These are phyloP conservation scores for Cordia subcordata DNA, from an alignment of 257 asterid species.

Conservation along the genomic window DNA sequence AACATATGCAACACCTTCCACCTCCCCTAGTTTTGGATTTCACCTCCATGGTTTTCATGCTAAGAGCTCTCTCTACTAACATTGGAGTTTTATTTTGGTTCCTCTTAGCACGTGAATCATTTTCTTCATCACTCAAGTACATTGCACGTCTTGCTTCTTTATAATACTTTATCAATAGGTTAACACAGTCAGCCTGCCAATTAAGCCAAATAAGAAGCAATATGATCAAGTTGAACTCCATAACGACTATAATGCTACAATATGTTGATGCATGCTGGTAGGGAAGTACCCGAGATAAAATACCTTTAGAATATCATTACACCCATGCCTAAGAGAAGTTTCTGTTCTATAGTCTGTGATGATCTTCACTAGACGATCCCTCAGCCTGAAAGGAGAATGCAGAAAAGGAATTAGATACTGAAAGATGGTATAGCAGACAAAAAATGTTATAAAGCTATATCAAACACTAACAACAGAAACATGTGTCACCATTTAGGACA, in stretches of 20 bases:
- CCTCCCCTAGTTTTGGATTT: constrained; percentile 83
- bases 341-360: constrained; percentile 95
- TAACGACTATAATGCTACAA: too few relatives aligned
- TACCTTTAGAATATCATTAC: constrained; percentile 95
- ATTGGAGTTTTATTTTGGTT: constrained; percentile 35
- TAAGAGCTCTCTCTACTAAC: constrained; percentile 37
- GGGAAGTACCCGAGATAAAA: background rate
- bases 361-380: constrained; percentile 93
- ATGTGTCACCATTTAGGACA: too few relatives aligned
- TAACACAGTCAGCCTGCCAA: constrained; percentile 87
- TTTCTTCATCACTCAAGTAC: constrained; percentile 71
- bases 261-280: background rate
- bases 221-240: too few relatives aligned
- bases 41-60: constrained; percentile 53
- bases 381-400: constrained; percentile 58
- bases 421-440: background rate
- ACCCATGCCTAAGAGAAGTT: constrained; percentile 92
- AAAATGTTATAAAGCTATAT: too few relatives aligned
- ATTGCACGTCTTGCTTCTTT: constrained; percentile 92
- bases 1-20: constrained; percentile 92
- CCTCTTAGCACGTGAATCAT: constrained; percentile 44
- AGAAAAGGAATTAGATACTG: constrained; percentile 4
- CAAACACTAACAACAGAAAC: too few relatives aligned
- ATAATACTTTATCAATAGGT: constrained; percentile 73
- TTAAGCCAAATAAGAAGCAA: background rate